These are phyloP conservation scores for Thelephora terrestris DNA, from an alignment of 1,284 basidiomycete genomes.

Conservation along the genomic window DNA sequence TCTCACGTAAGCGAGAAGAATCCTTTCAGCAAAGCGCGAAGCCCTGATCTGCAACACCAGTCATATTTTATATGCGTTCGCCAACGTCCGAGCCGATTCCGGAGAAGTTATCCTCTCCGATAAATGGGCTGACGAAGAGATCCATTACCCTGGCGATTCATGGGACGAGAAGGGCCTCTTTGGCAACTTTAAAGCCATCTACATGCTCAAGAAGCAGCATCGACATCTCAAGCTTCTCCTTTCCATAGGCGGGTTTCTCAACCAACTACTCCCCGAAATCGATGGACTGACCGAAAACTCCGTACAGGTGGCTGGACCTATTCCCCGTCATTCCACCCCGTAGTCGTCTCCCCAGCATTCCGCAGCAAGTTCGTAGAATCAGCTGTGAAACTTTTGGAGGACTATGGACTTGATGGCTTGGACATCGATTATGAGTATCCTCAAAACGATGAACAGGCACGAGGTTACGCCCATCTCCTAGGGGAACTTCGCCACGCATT, in stretches of 20 bases:
- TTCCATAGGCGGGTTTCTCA: slow-evolving; percentile 40
- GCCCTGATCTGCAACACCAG: slow-evolving; percentile 24
- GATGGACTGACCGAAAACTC: too few relatives aligned
- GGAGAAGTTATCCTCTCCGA: slow-evolving; percentile 88
- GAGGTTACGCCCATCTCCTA: slow-evolving; percentile 63
- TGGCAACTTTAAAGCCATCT: slow-evolving; percentile 91
- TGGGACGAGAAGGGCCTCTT: slow-evolving; percentile 88
- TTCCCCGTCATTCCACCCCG: slow-evolving; percentile 68
- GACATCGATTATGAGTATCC: slow-evolving; percentile 88
- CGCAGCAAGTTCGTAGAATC: slow-evolving; percentile 73
- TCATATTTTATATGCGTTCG: slow-evolving; percentile 84
- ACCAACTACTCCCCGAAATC: not conserved
- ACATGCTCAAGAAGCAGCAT: slow-evolving; percentile 79
- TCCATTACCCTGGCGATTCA: slow-evolving; percentile 76
- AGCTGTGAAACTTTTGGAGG: slow-evolving; percentile 73
- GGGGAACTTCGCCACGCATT: slow-evolving; percentile 59
- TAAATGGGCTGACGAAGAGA: slow-evolving; percentile 88
- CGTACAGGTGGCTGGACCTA: slow-evolving; percentile 77
- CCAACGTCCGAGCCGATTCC: slow-evolving; percentile 71
- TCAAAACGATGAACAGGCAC: slow-evolving; percentile 55
- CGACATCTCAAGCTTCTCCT: slow-evolving; percentile 80
- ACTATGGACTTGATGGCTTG: slow-evolving; percentile 55
- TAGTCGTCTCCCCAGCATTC: slow-evolving; percentile 52
- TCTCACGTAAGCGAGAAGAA: slow-evolving; percentile 57
- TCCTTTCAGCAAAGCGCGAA: slow-evolving; percentile 2